phyloP scores from a whole-genome alignment of 495 filamentous ascomycete genomes.

The Extremus antarcticus region DNA sequence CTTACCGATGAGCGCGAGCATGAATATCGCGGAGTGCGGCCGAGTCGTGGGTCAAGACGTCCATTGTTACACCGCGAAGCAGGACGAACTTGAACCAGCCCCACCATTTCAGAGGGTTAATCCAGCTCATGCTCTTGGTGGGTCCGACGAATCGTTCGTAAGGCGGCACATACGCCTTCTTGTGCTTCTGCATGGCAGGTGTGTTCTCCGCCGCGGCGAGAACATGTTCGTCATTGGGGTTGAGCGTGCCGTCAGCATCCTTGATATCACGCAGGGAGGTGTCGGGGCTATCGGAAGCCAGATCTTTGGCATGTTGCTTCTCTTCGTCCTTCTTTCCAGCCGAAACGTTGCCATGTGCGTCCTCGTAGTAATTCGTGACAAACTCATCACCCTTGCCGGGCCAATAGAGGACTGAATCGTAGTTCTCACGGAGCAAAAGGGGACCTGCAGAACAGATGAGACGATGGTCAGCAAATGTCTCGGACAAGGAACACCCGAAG shows the following conservation, averaged over 20 bases:
- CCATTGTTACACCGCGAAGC: neutral
- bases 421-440: neutral
- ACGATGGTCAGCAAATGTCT: too few relatives aligned
- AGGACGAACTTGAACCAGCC: neutral
- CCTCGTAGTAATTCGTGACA: constrained; percentile 7
- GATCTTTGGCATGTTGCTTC: neutral
- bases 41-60: neutral
- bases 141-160: neutral
- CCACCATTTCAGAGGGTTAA: neutral
- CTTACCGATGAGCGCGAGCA: neutral
- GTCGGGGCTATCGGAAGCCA: neutral
- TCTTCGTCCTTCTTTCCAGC: neutral
- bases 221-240: neutral
- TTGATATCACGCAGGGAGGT: neutral
- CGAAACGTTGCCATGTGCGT: neutral
- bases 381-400: constrained; percentile 3
- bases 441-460: neutral
- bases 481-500: too few relatives aligned
- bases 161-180: neutral
- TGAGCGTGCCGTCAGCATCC: neutral
- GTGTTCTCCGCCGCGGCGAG: neutral
- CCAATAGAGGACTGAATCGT: neutral
- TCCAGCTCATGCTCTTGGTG: neutral
- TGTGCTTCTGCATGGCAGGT: neutral
- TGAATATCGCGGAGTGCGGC: neutral